A percentile compares a stretch with the other conserved stretches of the same genome.
Conservation (phyloP, 1,139 yeast genomes). For the Kodamaea fungicola region DNA sequence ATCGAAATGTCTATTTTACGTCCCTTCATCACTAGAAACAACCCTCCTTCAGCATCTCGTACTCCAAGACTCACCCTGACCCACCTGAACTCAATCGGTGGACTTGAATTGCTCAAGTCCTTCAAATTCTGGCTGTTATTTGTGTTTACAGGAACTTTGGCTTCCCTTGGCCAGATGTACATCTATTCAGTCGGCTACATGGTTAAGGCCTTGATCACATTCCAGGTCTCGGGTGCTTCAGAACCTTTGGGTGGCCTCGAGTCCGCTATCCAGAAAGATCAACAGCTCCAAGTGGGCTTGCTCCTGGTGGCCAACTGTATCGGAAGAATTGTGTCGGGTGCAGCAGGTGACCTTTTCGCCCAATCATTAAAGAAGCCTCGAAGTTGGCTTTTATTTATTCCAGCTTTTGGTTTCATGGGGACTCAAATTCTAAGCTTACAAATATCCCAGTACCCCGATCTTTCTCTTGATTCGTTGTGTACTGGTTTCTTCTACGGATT, state of each 20-base stretch:
- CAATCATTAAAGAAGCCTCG: constrained; percentile 43
- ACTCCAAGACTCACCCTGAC: constrained; percentile 6
- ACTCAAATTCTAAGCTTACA: constrained; percentile 42
- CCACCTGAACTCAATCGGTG: constrained; percentile 12
- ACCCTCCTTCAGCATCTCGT: constrained; percentile 9
- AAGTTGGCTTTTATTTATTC: constrained; percentile 44
- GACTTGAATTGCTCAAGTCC: constrained; percentile 25
- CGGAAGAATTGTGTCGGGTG: constrained; percentile 52
- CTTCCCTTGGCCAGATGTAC: constrained; percentile 61
- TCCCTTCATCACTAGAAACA: constrained; percentile 6
- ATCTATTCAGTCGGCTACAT: constrained; percentile 61
- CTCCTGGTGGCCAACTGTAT: constrained; percentile 52
- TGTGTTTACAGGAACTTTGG: constrained; percentile 44
- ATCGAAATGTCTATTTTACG: constrained; percentile 13
- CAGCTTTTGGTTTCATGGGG: constrained; percentile 37
- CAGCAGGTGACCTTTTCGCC: constrained; percentile 48
- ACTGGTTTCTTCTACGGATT: constrained; percentile 59
- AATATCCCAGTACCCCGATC: constrained; percentile 22
- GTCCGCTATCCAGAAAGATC: constrained; percentile 39
- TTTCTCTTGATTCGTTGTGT: constrained; percentile 39
- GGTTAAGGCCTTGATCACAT: constrained; percentile 48
- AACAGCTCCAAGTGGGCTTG: constrained; percentile 55
- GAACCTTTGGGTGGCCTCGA: constrained; percentile 2
- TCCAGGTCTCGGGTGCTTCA: constrained; percentile 9
- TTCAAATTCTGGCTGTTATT: constrained; percentile 50